Conservation (phyloP, 2,329 filamentous ascomycete genomes). For the Xylariaceae sp. region DNA sequence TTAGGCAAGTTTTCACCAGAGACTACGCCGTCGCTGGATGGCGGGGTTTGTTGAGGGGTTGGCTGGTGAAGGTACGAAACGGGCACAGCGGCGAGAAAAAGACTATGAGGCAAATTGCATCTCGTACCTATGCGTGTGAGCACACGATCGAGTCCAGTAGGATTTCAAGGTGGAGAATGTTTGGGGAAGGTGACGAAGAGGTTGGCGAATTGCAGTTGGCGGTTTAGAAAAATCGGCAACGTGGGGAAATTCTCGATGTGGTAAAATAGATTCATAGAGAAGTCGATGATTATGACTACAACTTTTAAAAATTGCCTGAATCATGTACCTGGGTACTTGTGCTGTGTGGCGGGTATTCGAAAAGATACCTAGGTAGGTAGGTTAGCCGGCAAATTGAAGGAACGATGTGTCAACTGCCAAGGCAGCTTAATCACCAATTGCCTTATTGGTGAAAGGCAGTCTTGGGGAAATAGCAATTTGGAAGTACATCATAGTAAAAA, state of each 20-base stretch:
- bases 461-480: too few relatives aligned
- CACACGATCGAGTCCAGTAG: not conserved
- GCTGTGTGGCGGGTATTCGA: too few relatives aligned
- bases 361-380: too few relatives aligned
- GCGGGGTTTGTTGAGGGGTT: slow-evolving; percentile 28
- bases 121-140: slow-evolving; percentile 10
- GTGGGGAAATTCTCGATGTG: slow-evolving; percentile 4
- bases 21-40: slow-evolving; percentile 4
- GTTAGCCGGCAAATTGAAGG: too few relatives aligned
- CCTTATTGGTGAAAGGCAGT: too few relatives aligned
- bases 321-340: too few relatives aligned
- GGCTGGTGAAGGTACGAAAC: slow-evolving; percentile 5
- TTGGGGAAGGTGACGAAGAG: not conserved
- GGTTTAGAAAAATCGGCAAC: not conserved
- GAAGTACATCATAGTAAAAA: too few relatives aligned
- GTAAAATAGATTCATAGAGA: not conserved
- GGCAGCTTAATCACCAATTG: too few relatives aligned
- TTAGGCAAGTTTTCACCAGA: not conserved
- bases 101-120: not conserved
- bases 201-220: not conserved
- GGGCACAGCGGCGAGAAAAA: not conserved
- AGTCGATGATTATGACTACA: slow-evolving; percentile 9
- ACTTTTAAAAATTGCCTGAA: too few relatives aligned
- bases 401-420: too few relatives aligned
- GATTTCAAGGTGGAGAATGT: too few relatives aligned